Percentiles rank a stretch among this genome's conserved stretches.
phyloP scores from a whole-genome alignment of 2,329 filamentous ascomycete species.

The Cryoendolithus antarcticus region DNA sequence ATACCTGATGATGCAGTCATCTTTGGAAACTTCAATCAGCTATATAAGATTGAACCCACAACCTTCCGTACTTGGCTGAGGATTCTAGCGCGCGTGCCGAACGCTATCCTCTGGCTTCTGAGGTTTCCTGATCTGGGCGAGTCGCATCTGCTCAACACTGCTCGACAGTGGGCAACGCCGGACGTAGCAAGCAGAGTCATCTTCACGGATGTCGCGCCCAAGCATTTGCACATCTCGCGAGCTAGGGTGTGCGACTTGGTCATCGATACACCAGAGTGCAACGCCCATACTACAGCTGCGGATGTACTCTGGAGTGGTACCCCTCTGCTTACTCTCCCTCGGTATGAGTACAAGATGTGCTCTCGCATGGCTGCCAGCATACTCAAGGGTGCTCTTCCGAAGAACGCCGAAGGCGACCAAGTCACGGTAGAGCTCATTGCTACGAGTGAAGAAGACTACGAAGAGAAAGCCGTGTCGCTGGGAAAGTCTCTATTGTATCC shows the following conservation, averaged over 20 bases:
- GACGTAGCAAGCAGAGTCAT: constrained; percentile 77
- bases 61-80: constrained; percentile 93
- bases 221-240: constrained; percentile 83
- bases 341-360: constrained; percentile 98
- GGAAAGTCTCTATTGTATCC: constrained; percentile 53
- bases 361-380: constrained; percentile 96
- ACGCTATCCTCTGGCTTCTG: constrained; percentile 88
- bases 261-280: constrained; percentile 94
- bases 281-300: constrained; percentile 92
- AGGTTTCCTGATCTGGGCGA: constrained; percentile 92
- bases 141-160: constrained; percentile 67
- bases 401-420: constrained; percentile 48
- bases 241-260: constrained; percentile 90
- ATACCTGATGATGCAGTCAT: constrained; percentile 77
- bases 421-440: constrained; percentile 69
- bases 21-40: constrained; percentile 93
- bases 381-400: constrained; percentile 75
- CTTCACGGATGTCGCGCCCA: constrained; percentile 94
- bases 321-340: constrained; percentile 75
- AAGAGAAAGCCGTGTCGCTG: constrained; percentile 59
- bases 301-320: constrained; percentile 96
- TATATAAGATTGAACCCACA: constrained; percentile 98
- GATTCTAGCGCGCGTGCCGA: constrained; percentile 73
- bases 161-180: constrained; percentile 68
- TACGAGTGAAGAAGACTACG: constrained; percentile 68